phyloP scores from a whole-genome alignment of 805 yeast species.

The Yueomyces sp. region DNA sequence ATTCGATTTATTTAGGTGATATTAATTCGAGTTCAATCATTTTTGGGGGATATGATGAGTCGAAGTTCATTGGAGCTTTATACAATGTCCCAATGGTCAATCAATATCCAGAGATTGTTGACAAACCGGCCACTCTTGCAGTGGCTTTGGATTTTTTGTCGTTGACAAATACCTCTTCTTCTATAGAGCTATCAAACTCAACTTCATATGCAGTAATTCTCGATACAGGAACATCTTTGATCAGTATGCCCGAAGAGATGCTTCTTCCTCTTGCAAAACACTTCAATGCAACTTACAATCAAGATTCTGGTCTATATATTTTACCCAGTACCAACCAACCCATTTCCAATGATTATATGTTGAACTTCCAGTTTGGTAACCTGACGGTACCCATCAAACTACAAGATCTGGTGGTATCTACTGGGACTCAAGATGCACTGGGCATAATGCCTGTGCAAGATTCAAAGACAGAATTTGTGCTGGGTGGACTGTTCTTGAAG shows the following conservation, averaged over 20 bases:
- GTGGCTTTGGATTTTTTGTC: constrained; percentile 25
- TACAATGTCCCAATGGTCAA: constrained; percentile 37
- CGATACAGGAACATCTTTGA: constrained; percentile 47
- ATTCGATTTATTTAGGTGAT: constrained; percentile 42
- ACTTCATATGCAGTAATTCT: constrained; percentile 26
- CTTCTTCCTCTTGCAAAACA: constrained; percentile 19
- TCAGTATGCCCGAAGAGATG: constrained; percentile 30
- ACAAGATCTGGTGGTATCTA: constrained; percentile 7
- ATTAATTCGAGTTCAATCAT: constrained; percentile 34
- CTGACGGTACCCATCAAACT: constrained; percentile 39
- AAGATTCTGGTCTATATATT: constrained; percentile 26
- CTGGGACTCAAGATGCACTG: too few species aligned
- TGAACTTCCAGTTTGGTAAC: constrained; percentile 43
- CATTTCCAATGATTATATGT: constrained; percentile 4
- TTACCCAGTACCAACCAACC: constrained; percentile 6
- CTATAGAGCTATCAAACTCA: neutral
- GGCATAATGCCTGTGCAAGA: constrained; percentile 14
- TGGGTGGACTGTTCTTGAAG: constrained; percentile 43
- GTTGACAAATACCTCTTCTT: too few species aligned
- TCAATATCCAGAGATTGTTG: constrained; percentile 16
- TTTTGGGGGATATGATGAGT: constrained; percentile 52
- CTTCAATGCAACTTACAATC: constrained; percentile 26
- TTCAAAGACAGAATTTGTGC: constrained; percentile 17
- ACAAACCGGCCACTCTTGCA: constrained; percentile 30
- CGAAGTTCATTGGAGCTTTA: constrained; percentile 38